Evolutionary conservation across 306 rosid genomes (phyloP).

Genomic region (Cicer yamashitae): DNA sequence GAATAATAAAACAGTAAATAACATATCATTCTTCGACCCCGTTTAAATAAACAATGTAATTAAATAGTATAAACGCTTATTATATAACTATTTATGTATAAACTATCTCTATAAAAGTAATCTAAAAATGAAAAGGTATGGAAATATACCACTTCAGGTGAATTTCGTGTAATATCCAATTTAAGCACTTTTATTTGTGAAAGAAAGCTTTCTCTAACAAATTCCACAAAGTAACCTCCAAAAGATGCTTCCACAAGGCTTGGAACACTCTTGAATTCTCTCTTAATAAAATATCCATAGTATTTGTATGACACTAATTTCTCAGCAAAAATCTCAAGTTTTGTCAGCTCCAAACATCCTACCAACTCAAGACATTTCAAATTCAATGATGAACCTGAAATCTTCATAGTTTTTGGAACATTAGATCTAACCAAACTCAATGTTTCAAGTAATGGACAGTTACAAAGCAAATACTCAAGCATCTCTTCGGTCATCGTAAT

Average conservation of each 20-base stretch:
- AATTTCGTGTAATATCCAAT: conserved; percentile 45
- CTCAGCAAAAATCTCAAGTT: conserved; percentile 44
- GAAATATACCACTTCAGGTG: conserved; percentile 40
- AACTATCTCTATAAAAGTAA: too few species aligned
- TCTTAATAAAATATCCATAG: conserved; percentile 41
- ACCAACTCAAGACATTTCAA: conserved; percentile 41
- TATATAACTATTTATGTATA: too few species aligned
- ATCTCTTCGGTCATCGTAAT: conserved; percentile 40
- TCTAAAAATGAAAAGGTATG: background rate
- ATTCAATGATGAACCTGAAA: conserved; percentile 41
- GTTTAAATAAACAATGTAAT: too few species aligned
- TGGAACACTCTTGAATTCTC: conserved; percentile 42
- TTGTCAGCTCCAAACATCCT: conserved; percentile 41
- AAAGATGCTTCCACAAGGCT: conserved; percentile 46
- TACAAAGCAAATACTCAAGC: conserved; percentile 41
- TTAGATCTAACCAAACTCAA: conserved; percentile 36
- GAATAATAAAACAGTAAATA: conserved; percentile 13
- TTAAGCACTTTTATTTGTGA: conserved; percentile 46
- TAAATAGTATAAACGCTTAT: too few species aligned
- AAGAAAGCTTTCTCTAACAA: conserved; percentile 40
- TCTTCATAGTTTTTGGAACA: conserved; percentile 44
- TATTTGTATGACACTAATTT: conserved; percentile 44
- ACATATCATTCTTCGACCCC: background rate
- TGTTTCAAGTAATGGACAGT: conserved; percentile 44
- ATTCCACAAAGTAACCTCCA: conserved; percentile 45